Evolutionary conservation across 768 basidiomycete genomes (phyloP).

Genomic region (Exsudoporus frostii): DNA sequence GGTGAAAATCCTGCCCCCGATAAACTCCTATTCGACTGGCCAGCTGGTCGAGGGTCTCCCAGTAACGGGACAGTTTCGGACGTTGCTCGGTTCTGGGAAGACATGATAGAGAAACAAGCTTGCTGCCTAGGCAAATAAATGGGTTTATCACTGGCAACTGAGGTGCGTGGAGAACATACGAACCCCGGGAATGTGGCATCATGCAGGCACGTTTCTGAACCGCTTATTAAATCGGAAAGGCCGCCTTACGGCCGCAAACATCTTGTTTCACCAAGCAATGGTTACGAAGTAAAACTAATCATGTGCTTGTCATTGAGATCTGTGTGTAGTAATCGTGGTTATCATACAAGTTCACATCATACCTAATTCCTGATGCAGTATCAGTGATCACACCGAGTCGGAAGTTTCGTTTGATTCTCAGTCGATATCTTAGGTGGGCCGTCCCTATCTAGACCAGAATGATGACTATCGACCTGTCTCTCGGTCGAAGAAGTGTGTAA

Average conservation of each 20-base stretch:
- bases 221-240: no score
- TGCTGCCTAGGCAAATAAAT: no score
- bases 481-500: background rate
- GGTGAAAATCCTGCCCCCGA: conserved; percentile 6
- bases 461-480: background rate
- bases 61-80: conserved; percentile 14
- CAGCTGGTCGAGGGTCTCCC: background rate
- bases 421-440: background rate
- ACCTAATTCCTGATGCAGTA: no score
- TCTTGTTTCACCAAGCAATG: no score
- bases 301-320: no score
- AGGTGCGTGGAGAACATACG: background rate
- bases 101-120: background rate
- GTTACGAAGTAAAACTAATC: no score
- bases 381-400: background rate
- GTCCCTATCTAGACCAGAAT: background rate
- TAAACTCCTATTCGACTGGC: background rate
- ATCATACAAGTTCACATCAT: no score
- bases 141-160: background rate
- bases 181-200: no score
- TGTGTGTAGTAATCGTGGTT: no score
- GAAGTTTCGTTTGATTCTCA: background rate
- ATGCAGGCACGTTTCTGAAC: no score
- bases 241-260: no score
- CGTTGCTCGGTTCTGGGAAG: conserved; percentile 1